phyloP scores from a whole-genome alignment of 768 basidiomycete species.

The Kwoniella bestiolae region DNA sequence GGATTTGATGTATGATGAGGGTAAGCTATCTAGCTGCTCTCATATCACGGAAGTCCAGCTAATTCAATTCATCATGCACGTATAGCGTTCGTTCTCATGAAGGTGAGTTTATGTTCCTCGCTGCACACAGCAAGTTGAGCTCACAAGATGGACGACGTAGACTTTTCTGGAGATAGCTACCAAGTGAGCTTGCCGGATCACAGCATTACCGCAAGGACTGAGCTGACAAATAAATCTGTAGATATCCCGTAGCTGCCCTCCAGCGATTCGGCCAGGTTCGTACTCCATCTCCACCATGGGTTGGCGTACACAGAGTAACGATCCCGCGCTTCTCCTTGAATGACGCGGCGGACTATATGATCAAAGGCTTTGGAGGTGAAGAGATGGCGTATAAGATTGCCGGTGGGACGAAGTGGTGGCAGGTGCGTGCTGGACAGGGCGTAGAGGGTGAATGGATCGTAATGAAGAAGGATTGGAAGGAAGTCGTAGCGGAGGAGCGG shows the following conservation, averaged over 20 bases:
- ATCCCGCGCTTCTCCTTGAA: constrained; percentile 78
- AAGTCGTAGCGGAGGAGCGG: constrained; percentile 56
- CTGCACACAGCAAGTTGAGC: not conserved
- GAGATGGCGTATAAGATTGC: constrained; percentile 72
- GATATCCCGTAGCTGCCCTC: constrained; percentile 80
- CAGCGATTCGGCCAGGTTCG: constrained; percentile 75
- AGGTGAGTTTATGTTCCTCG: constrained; percentile 28
- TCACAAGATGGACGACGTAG: constrained; percentile 41
- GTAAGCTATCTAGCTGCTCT: constrained; percentile 33
- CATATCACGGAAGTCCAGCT: not conserved
- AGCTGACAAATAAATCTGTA: constrained; percentile 19
- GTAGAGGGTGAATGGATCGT: constrained; percentile 87
- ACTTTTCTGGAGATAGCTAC: constrained; percentile 76
- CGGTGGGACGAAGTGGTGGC: constrained; percentile 97
- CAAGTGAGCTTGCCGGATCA: constrained; percentile 35
- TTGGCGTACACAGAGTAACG: constrained; percentile 70
- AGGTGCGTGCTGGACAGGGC: constrained; percentile 82
- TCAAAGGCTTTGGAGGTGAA: constrained; percentile 77
- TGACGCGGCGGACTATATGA: constrained; percentile 72
- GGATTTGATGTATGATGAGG: constrained; percentile 80
- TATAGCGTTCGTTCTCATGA: constrained; percentile 71
- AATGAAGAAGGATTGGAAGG: constrained; percentile 79
- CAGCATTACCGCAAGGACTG: too few relatives aligned
- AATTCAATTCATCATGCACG: constrained; percentile 34
- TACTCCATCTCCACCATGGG: constrained; percentile 83